Evolutionary conservation across 371 early-diverging fungal genomes (phyloP).

Genomic region (Actinomucor elegans): DNA sequence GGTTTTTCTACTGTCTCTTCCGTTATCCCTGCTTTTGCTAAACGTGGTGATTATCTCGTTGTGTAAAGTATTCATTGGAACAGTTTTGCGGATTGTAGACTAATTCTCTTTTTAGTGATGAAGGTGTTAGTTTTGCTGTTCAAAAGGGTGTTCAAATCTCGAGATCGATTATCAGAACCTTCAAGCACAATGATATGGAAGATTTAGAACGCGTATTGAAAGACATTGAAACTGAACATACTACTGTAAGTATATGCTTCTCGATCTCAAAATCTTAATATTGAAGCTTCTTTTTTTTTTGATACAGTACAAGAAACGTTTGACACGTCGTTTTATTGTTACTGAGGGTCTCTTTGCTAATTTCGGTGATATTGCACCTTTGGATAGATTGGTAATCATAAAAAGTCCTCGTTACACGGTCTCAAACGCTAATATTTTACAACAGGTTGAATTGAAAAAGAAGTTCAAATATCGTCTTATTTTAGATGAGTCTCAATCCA

Average conservation of each 20-base stretch:
- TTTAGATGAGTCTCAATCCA: constrained; percentile 93
- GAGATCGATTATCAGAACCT: constrained; percentile 84
- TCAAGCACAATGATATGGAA: constrained; percentile 93
- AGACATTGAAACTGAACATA: constrained; percentile 68
- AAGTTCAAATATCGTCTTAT: constrained; percentile 97
- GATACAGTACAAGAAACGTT: constrained; percentile 64
- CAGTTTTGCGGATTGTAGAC: too few species aligned
- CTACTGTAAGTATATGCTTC: constrained; percentile 12
- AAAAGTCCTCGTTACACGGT: too few species aligned
- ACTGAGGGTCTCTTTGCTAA: constrained; percentile 96
- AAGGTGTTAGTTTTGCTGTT: constrained; percentile 84
- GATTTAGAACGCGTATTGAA: constrained; percentile 90
- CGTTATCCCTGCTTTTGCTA: constrained; percentile 98
- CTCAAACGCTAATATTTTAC: background rate
- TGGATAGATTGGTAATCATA: constrained; percentile 73
- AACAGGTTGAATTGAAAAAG: constrained; percentile 76
- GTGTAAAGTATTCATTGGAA: too few species aligned
- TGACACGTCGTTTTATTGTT: constrained; percentile 94
- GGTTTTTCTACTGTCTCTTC: constrained; percentile 93
- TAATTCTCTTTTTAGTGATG: constrained; percentile 67
- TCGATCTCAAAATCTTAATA: too few species aligned
- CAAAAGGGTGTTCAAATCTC: constrained; percentile 93
- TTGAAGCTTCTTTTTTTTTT: background rate
- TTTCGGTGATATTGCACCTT: constrained; percentile 89
- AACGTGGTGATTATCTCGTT: constrained; percentile 95